A percentile compares a stretch with the other conserved stretches of the same genome.
phyloP scores from a whole-genome alignment of 768 basidiomycete species.

The Xerocomellus intermedius region DNA sequence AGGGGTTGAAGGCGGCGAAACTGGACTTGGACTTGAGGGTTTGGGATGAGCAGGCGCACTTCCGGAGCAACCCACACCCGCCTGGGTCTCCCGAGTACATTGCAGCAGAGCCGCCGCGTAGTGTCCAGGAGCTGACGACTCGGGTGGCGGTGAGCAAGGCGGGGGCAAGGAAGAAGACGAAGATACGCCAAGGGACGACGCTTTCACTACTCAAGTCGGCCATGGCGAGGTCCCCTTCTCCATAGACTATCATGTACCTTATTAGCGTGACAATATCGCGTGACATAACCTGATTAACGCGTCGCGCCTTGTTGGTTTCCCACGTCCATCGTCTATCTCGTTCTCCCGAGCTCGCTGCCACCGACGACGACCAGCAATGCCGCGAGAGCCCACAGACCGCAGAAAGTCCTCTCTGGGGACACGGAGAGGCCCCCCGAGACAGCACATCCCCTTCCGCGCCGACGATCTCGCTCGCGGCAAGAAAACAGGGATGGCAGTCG shows the following conservation, averaged over 20 bases:
- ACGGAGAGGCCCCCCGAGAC: constrained; percentile 59
- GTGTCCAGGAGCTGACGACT: constrained; percentile 20
- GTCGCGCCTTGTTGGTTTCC: constrained; percentile 28
- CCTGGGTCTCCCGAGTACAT: constrained; percentile 55
- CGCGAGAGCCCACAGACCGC: constrained; percentile 24
- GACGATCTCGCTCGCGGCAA: constrained; percentile 77
- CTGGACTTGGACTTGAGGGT: constrained; percentile 35
- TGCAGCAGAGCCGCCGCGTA: constrained; percentile 26
- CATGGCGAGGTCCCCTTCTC: constrained; percentile 9
- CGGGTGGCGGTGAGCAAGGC: constrained; percentile 4
- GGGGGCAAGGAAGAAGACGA: constrained; percentile 1
- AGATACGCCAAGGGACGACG: neutral
- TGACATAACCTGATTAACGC: constrained; percentile 27
- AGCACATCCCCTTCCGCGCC: constrained; percentile 75
- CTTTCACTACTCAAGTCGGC: constrained; percentile 20
- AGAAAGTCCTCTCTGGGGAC: constrained; percentile 41
- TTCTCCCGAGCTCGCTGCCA: constrained; percentile 12
- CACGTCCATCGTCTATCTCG: constrained; percentile 10
- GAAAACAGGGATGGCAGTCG: constrained; percentile 73
- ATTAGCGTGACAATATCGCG: constrained; percentile 20
- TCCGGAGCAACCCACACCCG: constrained; percentile 42
- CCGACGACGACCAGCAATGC: constrained; percentile 21
- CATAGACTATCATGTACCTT: neutral
- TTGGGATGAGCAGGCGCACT: constrained; percentile 30
- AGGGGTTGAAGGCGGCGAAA: constrained; percentile 38